These are phyloP conservation scores for Colletotrichum navitas DNA, from an alignment of 2,329 filamentous ascomycete genomes.

Conservation along the genomic window DNA sequence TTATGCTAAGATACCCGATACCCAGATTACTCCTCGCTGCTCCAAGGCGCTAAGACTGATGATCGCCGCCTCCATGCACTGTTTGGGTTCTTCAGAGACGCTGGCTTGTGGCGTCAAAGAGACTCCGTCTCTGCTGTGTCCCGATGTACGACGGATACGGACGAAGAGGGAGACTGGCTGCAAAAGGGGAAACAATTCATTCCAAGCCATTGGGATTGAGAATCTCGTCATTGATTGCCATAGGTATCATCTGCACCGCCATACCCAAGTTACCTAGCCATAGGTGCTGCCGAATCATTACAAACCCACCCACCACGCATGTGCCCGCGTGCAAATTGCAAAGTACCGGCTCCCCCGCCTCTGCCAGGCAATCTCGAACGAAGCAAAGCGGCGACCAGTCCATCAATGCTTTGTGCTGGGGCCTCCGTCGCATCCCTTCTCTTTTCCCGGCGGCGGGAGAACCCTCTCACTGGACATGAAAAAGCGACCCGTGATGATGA, in stretches of 20 bases:
- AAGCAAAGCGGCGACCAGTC: conserved; percentile 13
- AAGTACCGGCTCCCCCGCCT: neutral
- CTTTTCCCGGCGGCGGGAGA: conserved; percentile 20
- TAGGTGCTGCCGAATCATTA: neutral
- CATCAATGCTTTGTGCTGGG: conserved; percentile 22
- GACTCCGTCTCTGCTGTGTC: neutral
- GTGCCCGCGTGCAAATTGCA: neutral
- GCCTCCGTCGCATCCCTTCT: conserved; percentile 22
- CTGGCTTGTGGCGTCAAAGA: conserved; percentile 33
- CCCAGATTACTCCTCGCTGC: conserved; percentile 34
- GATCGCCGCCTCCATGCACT: conserved; percentile 38
- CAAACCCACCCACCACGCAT: neutral
- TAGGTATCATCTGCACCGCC: neutral
- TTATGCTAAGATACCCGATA: conserved; percentile 6
- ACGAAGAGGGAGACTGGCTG: neutral
- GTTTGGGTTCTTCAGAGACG: conserved; percentile 41
- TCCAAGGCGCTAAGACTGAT: conserved; percentile 31
- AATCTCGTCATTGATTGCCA: neutral
- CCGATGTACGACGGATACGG: conserved; percentile 7
- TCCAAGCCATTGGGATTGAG: neutral
- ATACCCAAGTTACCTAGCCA: neutral
- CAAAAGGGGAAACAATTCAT: neutral
- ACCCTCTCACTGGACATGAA: conserved; percentile 24
- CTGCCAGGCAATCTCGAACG: conserved; percentile 22
- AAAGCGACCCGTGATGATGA: conserved; percentile 24